phyloP scores from a whole-genome alignment of 163 green algal species.

The Prototheca cutis region DNA sequence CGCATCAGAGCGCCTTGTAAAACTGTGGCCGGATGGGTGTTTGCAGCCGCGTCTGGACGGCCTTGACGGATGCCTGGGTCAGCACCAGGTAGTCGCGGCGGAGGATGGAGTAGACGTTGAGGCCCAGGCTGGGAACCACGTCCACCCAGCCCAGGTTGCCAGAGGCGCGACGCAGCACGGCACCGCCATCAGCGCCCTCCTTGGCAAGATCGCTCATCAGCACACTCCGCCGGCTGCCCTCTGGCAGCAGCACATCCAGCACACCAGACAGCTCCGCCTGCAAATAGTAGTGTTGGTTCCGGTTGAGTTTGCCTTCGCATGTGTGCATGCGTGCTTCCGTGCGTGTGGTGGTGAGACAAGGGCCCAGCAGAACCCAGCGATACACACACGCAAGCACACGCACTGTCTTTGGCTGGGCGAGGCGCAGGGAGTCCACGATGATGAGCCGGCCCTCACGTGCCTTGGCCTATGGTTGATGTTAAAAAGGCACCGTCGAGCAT shows the following conservation, averaged over 20 bases:
- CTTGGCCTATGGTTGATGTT: constrained; percentile 39
- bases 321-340: no score
- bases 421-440: constrained; percentile 61
- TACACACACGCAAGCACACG: no score
- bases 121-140: constrained; percentile 44
- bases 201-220: constrained; percentile 57
- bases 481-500: neutral
- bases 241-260: constrained; percentile 39
- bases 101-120: constrained; percentile 85
- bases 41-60: neutral
- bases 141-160: constrained; percentile 60
- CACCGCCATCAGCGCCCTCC: constrained; percentile 36
- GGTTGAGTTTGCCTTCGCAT: no score
- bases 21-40: neutral
- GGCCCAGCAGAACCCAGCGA: no score
- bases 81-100: constrained; percentile 2
- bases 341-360: no score
- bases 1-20: no score
- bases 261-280: constrained; percentile 9
- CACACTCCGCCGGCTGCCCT: constrained; percentile 29
- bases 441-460: constrained; percentile 68
- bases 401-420: constrained; percentile 36
- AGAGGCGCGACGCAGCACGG: constrained; percentile 21
- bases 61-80: neutral
- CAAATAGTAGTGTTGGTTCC: no score